phyloP scores from a whole-genome alignment of 1,284 basidiomycete genomes.

The Cerrena zonata region DNA sequence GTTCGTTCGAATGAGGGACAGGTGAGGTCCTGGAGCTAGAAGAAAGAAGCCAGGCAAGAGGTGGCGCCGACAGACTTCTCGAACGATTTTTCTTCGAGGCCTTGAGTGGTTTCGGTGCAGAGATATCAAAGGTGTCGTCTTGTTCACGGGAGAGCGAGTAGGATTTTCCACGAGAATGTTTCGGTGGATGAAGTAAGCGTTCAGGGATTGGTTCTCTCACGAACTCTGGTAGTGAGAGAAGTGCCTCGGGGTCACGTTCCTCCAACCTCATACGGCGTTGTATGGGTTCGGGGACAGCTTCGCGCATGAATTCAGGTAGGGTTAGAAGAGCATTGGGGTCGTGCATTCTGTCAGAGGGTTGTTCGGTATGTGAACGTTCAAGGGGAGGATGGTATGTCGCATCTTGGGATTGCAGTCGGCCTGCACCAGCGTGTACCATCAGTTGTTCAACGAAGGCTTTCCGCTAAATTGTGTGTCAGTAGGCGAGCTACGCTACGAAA shows the following conservation, averaged over 20 bases:
- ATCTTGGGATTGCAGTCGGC: conserved; percentile 69
- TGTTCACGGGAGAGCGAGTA: background rate
- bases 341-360: conserved; percentile 10
- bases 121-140: background rate
- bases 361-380: background rate
- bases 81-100: conserved; percentile 30
- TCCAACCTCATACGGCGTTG: conserved; percentile 24
- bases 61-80: conserved; percentile 68
- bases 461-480: conserved; percentile 35
- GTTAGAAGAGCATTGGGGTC: conserved; percentile 57
- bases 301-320: conserved; percentile 63
- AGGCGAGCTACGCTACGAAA: conserved; percentile 8
- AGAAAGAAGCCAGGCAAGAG: conserved; percentile 58
- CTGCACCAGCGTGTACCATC: conserved; percentile 56
- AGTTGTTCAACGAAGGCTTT: conserved; percentile 69
- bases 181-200: conserved; percentile 12
- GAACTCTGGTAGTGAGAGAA: conserved; percentile 60
- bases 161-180: conserved; percentile 4
- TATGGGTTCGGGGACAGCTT: conserved; percentile 35
- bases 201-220: conserved; percentile 39
- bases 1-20: conserved; percentile 11
- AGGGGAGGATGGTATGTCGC: conserved; percentile 35
- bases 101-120: background rate
- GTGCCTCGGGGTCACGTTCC: conserved; percentile 38
- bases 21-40: conserved; percentile 11